These are phyloP conservation scores for Graphilbum sp. DNA, from an alignment of 2,329 filamentous ascomycete genomes.

Conservation along the genomic window DNA sequence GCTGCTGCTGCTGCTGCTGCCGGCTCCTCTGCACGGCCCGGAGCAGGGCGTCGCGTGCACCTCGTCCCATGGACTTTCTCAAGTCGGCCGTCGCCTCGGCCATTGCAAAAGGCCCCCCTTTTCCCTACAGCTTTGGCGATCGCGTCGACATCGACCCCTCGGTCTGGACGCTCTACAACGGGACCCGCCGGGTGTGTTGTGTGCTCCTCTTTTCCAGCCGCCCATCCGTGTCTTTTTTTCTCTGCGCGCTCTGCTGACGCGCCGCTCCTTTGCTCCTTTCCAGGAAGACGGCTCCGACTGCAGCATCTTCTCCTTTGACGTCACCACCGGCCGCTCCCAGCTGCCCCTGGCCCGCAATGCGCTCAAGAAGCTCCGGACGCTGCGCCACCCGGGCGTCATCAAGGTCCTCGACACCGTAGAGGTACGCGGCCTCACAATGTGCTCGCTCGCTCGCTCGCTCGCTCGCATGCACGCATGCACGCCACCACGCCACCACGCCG, in stretches of 20 bases:
- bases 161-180: slow-evolving; percentile 93
- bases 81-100: slow-evolving; percentile 95
- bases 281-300: slow-evolving; percentile 90
- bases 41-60: too few relatives aligned
- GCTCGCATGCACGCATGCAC: too few relatives aligned
- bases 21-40: not conserved
- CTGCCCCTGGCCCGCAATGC: slow-evolving; percentile 85
- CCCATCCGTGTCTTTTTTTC: too few relatives aligned
- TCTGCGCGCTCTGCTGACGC: too few relatives aligned
- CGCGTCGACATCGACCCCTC: slow-evolving; percentile 83
- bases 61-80: slow-evolving; percentile 69
- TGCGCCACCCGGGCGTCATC: slow-evolving; percentile 87
- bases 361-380: slow-evolving; percentile 78
- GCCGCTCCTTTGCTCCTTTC: not conserved
- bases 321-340: slow-evolving; percentile 61
- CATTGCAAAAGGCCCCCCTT: slow-evolving; percentile 85
- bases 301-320: slow-evolving; percentile 94
- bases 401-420: slow-evolving; percentile 91
- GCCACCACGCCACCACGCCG: too few relatives aligned
- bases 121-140: slow-evolving; percentile 87
- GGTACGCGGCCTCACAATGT: too few relatives aligned
- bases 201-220: not conserved
- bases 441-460: too few relatives aligned
- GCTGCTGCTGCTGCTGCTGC: not conserved
- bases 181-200: slow-evolving; percentile 61